phyloP scores from a whole-genome alignment of 768 basidiomycete species.

The Cystofilobasidium capitatum region DNA sequence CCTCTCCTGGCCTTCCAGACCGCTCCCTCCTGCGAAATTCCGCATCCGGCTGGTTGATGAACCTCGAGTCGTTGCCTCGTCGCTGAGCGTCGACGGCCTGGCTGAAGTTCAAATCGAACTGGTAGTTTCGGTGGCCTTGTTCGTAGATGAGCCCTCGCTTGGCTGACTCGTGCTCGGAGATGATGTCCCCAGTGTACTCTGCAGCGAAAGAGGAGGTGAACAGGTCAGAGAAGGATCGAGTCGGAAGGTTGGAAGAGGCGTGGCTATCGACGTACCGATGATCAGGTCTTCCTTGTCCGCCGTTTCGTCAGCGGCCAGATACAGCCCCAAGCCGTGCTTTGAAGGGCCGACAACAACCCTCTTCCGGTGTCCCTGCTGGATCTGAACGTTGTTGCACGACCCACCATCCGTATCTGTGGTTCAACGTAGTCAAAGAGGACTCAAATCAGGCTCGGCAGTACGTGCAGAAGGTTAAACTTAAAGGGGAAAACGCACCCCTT shows the following conservation, averaged over 20 bases:
- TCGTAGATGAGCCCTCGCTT: conserved; percentile 15
- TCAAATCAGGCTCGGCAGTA: not conserved
- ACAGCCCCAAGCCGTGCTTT: conserved; percentile 10
- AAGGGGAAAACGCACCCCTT: not conserved
- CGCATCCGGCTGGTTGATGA: conserved; percentile 25
- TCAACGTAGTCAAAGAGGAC: not conserved
- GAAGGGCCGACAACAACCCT: not conserved
- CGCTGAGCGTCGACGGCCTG: conserved; percentile 13
- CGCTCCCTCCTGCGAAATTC: not conserved
- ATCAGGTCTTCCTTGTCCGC: conserved; percentile 8
- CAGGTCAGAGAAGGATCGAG: not conserved
- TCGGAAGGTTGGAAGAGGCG: too few relatives aligned
- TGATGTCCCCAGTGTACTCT: conserved; percentile 23
- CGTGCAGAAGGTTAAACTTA: not conserved
- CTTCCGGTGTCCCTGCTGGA: conserved; percentile 8
- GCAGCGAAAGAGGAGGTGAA: not conserved
- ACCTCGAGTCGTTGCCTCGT: conserved; percentile 11
- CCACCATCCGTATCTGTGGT: not conserved
- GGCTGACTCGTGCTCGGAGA: conserved; percentile 8
- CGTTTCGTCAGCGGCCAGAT: not conserved
- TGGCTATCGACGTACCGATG: conserved; percentile 9
- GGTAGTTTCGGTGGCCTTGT: conserved; percentile 16
- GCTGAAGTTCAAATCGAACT: conserved; percentile 20
- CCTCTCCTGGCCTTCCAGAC: not conserved
- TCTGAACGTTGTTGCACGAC: conserved; percentile 4